phyloP scores from a whole-genome alignment of 805 yeast species.

The Metschnikowia gruessii region DNA sequence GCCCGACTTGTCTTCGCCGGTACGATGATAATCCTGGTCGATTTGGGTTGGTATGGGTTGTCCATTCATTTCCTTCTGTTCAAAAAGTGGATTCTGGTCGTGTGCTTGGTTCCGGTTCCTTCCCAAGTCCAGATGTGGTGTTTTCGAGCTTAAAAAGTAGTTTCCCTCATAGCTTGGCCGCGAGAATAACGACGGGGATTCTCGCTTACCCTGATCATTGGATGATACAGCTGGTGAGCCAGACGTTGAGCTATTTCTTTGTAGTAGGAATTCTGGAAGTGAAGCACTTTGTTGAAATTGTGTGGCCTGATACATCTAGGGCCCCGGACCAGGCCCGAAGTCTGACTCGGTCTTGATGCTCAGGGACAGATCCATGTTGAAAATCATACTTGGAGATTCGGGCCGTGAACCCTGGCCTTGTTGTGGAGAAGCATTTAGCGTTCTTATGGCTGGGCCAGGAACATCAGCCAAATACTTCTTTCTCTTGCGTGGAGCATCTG shows the following conservation, averaged over 20 bases:
- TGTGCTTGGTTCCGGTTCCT: not conserved
- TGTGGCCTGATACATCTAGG: constrained; percentile 15
- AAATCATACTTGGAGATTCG: not conserved
- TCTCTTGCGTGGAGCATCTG: constrained; percentile 85
- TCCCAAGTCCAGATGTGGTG: not conserved
- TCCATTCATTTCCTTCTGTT: not conserved
- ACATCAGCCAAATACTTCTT: constrained; percentile 76
- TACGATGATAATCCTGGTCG: not conserved
- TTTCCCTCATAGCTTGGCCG: not conserved
- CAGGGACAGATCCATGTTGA: constrained; percentile 2
- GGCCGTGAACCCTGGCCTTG: not conserved
- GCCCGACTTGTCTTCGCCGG: too few species aligned
- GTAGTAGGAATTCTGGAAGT: constrained; percentile 13
- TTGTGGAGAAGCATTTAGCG: not conserved
- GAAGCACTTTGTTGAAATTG: constrained; percentile 18
- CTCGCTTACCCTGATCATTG: not conserved
- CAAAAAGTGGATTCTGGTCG: not conserved
- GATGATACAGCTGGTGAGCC: not conserved
- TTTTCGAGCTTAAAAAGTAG: not conserved
- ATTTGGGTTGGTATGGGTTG: not conserved
- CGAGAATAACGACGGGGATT: not conserved
- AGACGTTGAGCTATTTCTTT: not conserved
- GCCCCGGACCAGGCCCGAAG: not conserved
- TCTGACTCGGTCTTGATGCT: constrained; percentile 7
- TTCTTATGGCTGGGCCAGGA: constrained; percentile 27